A percentile compares a stretch with the other conserved stretches of the same genome.
These are phyloP conservation scores for Lipomyces mesembrius DNA, from an alignment of 805 yeast species.

Conservation along the genomic window DNA sequence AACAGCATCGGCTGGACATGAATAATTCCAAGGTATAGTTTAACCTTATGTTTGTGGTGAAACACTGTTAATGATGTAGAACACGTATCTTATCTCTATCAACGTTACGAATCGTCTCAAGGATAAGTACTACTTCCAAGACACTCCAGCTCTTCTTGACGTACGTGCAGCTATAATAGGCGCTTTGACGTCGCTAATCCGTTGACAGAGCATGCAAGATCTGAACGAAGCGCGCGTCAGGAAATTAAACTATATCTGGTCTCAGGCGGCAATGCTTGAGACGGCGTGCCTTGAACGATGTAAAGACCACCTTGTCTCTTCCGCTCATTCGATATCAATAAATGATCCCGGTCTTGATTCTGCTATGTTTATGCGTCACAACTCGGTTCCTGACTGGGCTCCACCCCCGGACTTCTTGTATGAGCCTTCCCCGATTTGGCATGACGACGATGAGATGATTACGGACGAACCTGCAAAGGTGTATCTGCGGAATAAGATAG, in stretches of 20 bases:
- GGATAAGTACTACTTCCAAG: conserved; percentile 91
- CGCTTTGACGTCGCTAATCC: neutral
- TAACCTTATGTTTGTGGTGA: neutral
- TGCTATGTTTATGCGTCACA: conserved; percentile 92
- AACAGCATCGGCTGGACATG: conserved; percentile 60
- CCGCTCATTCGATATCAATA: conserved; percentile 63
- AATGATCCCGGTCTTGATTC: conserved; percentile 78
- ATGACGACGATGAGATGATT: conserved; percentile 82
- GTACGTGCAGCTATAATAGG: conserved; percentile 35
- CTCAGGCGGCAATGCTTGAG: conserved; percentile 66
- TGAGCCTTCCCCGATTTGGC: conserved; percentile 93
- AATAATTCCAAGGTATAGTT: conserved; percentile 62
- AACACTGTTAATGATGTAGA: conserved; percentile 43
- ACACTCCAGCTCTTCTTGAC: conserved; percentile 87
- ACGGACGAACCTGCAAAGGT: conserved; percentile 51
- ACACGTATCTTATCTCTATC: conserved; percentile 77
- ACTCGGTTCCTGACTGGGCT: conserved; percentile 65
- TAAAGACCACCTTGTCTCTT: conserved; percentile 52
- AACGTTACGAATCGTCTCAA: conserved; percentile 86
- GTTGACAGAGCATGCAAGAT: conserved; percentile 61
- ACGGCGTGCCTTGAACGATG: conserved; percentile 55
- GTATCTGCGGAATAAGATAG: conserved; percentile 46
- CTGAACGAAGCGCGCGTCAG: conserved; percentile 78
- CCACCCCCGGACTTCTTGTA: conserved; percentile 87
- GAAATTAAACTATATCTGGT: conserved; percentile 70